Conservation (phyloP, 208 protist species). For the Leishmania gerbilli region DNA sequence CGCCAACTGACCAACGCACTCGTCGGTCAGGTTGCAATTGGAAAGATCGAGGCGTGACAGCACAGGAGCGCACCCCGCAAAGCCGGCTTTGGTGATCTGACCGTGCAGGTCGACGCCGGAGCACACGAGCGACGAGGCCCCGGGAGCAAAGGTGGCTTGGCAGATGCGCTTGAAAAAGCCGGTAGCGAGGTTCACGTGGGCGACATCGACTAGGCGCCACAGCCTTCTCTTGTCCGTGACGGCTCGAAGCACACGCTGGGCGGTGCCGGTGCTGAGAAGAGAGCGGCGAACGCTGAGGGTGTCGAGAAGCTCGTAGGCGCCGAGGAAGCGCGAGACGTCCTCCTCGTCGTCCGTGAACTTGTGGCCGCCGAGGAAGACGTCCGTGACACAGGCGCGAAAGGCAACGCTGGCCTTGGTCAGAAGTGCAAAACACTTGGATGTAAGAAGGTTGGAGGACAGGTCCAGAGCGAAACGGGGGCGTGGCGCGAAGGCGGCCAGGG, state of each 20-base stretch:
- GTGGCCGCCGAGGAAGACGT: constrained; percentile 39
- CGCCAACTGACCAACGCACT: constrained; percentile 48
- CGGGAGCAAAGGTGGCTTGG: constrained; percentile 17
- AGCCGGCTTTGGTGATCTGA: constrained; percentile 31
- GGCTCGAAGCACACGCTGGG: constrained; percentile 41
- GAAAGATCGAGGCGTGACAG: constrained; percentile 42
- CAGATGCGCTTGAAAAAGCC: constrained; percentile 34
- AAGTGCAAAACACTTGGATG: constrained; percentile 32
- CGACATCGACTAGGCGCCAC: constrained; percentile 39
- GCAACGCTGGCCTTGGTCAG: constrained; percentile 24
- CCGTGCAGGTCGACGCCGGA: constrained; percentile 28
- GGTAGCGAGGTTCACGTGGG: constrained; percentile 13
- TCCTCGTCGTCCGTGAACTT: constrained; percentile 29
- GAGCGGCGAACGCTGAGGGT: constrained; percentile 32
- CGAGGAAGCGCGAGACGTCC: constrained; percentile 32
- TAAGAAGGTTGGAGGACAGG: constrained; percentile 46
- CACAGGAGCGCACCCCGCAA: constrained; percentile 25
- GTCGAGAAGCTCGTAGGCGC: constrained; percentile 22
- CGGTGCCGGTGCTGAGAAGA: constrained; percentile 23
- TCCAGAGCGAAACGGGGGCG: constrained; percentile 47
- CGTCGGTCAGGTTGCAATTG: constrained; percentile 40
- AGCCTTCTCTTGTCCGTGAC: constrained; percentile 30
- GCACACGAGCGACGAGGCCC: constrained; percentile 24
- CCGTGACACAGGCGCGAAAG: constrained; percentile 25
- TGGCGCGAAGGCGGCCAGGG: constrained; percentile 29